Evolutionary conservation across 176 grass and related monocot genomes (phyloP).

Genomic region (Zea mays): DNA sequence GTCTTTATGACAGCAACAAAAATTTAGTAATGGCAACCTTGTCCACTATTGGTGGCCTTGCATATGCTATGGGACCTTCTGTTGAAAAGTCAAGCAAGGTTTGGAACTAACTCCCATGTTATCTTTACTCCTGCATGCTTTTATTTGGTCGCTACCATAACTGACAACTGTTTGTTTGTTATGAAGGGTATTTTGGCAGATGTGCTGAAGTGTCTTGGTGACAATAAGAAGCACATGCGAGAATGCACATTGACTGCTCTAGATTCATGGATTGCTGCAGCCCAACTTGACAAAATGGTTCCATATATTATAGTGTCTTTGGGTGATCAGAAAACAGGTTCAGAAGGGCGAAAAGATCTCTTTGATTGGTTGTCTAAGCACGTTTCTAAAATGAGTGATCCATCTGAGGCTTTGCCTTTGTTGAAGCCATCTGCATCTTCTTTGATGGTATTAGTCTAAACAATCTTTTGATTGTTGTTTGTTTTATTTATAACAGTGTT

Average conservation of each 20-base stretch:
- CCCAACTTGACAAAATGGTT: slow-evolving; percentile 99
- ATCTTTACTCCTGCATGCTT: slow-evolving; percentile 1
- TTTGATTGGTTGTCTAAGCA: slow-evolving; percentile 99
- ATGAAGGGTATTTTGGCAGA: slow-evolving; percentile 89
- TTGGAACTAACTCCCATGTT: slow-evolving; percentile 2
- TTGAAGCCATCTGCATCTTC: slow-evolving; percentile 85
- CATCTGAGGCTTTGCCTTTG: slow-evolving; percentile 79
- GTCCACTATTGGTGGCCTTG: slow-evolving; percentile 78
- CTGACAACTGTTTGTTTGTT: slow-evolving; percentile 33
- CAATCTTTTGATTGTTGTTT: slow-evolving; percentile 21
- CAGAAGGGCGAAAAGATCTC: slow-evolving; percentile 96
- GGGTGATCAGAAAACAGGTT: slow-evolving; percentile 83
- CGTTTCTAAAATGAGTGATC: slow-evolving; percentile 72
- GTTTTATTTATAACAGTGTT: slow-evolving; percentile 1
- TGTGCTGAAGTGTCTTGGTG: slow-evolving; percentile 89
- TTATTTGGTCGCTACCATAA: slow-evolving; percentile 7
- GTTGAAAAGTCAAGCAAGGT: slow-evolving; percentile 99
- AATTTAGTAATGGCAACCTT: slow-evolving; percentile 91
- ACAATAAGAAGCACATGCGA: slow-evolving; percentile 99
- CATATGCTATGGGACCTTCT: slow-evolving; percentile 83
- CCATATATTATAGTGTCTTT: slow-evolving; percentile 75
- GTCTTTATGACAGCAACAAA: slow-evolving; percentile 94
- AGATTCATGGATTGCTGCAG: slow-evolving; percentile 85
- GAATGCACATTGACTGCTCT: slow-evolving; percentile 81
- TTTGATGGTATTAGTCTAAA: slow-evolving; percentile 62